Evolutionary conservation across 208 protist genomes (phyloP).

Genomic region (Acanthamoeba culbertsoni): DNA sequence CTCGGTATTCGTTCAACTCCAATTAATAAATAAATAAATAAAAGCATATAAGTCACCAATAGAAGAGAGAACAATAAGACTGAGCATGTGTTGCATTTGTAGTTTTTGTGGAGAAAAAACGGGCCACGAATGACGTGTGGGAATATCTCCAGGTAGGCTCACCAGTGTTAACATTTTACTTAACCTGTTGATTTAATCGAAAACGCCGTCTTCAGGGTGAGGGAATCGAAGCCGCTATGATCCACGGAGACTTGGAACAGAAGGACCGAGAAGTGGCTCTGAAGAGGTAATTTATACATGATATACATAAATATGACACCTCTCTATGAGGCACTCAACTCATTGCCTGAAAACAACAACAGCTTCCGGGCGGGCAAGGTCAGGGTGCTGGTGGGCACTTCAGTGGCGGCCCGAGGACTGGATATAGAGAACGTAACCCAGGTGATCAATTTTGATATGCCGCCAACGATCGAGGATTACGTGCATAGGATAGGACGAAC

Average conservation of each 20-base stretch:
- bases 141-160: constrained; percentile 85
- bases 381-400: constrained; percentile 90
- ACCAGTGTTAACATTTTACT: not conserved
- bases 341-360: constrained; percentile 88
- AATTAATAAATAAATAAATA: not conserved
- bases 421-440: constrained; percentile 91
- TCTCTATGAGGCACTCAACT: not conserved
- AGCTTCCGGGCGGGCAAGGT: constrained; percentile 78
- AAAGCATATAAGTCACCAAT: not conserved
- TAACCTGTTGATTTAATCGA: not conserved
- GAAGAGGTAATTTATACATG: not conserved
- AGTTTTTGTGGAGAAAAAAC: constrained; percentile 99
- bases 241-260: constrained; percentile 93
- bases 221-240: constrained; percentile 89
- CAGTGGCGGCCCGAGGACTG: constrained; percentile 91
- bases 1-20: not conserved
- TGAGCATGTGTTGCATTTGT: not conserved
- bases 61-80: not conserved
- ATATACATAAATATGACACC: not conserved
- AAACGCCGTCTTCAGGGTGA: constrained; percentile 30
- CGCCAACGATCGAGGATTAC: constrained; percentile 89
- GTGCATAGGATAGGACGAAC: constrained; percentile 97
- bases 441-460: constrained; percentile 90
- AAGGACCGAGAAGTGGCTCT: constrained; percentile 86
- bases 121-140: constrained; percentile 92